Evolutionary conservation across 2,329 filamentous ascomycete genomes (phyloP).

Genomic region (Thelonectria olida): DNA sequence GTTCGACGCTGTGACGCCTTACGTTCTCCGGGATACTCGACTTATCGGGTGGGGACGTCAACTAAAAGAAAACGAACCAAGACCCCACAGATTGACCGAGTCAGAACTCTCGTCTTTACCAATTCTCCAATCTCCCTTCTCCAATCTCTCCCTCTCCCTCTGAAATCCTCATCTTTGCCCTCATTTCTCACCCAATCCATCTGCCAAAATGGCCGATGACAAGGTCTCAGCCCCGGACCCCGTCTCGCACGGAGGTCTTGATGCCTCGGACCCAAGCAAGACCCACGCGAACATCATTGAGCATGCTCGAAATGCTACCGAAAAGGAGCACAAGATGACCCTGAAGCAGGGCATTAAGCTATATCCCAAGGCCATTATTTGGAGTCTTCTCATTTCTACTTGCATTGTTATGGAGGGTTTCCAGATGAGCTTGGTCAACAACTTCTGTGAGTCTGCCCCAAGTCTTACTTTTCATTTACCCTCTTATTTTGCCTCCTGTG

Average conservation of each 20-base stretch:
- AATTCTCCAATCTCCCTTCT: conserved; percentile 12
- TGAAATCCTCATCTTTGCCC: no score
- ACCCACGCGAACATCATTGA: conserved; percentile 44
- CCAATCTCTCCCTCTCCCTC: conserved; percentile 6
- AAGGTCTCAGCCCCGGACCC: conserved; percentile 27
- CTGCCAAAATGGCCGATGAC: conserved; percentile 21
- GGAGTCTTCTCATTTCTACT: conserved; percentile 88
- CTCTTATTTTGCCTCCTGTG: background rate
- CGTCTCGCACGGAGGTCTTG: conserved; percentile 19
- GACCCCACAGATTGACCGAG: conserved; percentile 21
- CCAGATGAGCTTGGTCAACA: conserved; percentile 82
- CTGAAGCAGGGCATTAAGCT: conserved; percentile 79
- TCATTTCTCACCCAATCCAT: conserved; percentile 3
- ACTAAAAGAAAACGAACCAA: conserved; percentile 10
- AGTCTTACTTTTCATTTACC: background rate
- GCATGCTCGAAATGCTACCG: conserved; percentile 55
- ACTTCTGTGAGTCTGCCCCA: conserved; percentile 73
- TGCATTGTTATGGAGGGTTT: conserved; percentile 94
- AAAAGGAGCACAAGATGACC: conserved; percentile 75
- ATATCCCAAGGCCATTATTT: conserved; percentile 87
- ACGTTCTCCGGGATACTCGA: no score
- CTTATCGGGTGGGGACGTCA: conserved; percentile 15
- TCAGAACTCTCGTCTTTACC: background rate
- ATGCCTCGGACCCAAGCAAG: conserved; percentile 34
- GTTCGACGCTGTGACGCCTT: conserved; percentile 1